Evolutionary conservation across 176 grass and related monocot species (phyloP).

Genomic region (Phoenix dactylifera): DNA sequence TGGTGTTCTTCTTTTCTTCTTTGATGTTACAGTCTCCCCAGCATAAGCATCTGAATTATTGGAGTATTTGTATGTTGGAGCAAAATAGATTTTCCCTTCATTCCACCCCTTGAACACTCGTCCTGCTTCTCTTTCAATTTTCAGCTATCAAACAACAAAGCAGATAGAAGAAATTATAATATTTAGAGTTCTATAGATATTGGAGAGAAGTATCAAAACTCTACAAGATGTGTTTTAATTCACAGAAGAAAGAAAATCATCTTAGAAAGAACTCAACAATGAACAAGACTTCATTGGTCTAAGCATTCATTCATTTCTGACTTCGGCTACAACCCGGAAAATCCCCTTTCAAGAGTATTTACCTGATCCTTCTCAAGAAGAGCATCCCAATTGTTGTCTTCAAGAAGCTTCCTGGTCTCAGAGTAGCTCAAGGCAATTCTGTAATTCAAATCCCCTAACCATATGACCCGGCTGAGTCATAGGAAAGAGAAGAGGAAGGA

Average conservation of each 20-base stretch:
- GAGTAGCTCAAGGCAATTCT: slow-evolving; percentile 64
- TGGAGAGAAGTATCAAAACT: too few species aligned
- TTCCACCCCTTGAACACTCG: slow-evolving; percentile 70
- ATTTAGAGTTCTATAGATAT: too few species aligned
- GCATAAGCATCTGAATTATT: slow-evolving; percentile 70
- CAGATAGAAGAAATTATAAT: too few species aligned
- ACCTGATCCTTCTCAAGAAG: slow-evolving; percentile 92
- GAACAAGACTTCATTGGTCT: too few species aligned
- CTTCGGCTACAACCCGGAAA: too few species aligned
- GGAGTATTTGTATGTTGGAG: slow-evolving; percentile 90
- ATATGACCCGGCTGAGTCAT: slow-evolving; percentile 54
- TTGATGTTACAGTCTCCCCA: slow-evolving; percentile 41
- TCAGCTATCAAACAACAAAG: slow-evolving; percentile 35
- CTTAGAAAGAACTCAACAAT: too few species aligned
- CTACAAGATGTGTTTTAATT: too few species aligned
- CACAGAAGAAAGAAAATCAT: too few species aligned
- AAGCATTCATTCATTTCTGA: too few species aligned
- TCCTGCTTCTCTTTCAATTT: slow-evolving; percentile 60
- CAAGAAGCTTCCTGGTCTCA: slow-evolving; percentile 55
- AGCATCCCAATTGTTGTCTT: slow-evolving; percentile 57
- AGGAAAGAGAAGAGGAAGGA: background rate
- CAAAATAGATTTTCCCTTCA: slow-evolving; percentile 76
- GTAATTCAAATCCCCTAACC: slow-evolving; percentile 85
- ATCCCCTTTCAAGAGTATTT: background rate
- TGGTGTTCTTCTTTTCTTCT: slow-evolving; percentile 90